Evolutionary conservation across 805 yeast genomes (phyloP), one percentile per base, ranked within the genome.

Genomic region (Tetrapisispora fleetii): DNA sequence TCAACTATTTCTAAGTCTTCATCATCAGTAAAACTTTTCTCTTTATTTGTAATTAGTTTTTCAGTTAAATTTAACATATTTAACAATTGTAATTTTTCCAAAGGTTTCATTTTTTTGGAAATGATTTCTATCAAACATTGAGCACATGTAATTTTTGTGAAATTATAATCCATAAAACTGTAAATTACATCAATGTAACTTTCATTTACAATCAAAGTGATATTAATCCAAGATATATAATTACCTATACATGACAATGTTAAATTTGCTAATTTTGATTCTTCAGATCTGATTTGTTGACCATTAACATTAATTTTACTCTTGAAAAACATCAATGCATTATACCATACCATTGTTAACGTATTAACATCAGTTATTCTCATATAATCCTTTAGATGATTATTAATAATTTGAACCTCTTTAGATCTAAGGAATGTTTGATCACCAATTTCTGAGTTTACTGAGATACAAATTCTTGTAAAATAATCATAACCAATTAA

Each of bases 381-480:
- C 55, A 93, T 83, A 24, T 78, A 72, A 65, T 93, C 99, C 62
- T 93, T 93, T 52, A 93, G 71, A 40, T 70, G 67, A 55, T 77
- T 83, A 64, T 85, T 86, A 58, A 86, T 77, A 42, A 80, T 81
- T 41, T 77, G 77, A 16, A 74, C 65, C 22, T 77, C 77, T 54
- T 79, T 79, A 11, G 83, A 78, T 57, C 95, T 78, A 32, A 80
- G 68, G 54, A 89, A 84, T 55, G 90, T 76, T 61, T 85, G 93
- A 64, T 93, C 99, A 33, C 95, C 99, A 56, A 93, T 88, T 67
- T 90, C 96, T 28, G 82, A 81, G 64, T 93, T 97, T 51, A 93
- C 79, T 30, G 84, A 78, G 40, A 80, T 65, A 50, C 89, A 69
- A 8, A 88, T 76, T 59, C 96, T 77, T 37, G 83, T 66, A 64